Evolutionary conservation across 257 asterid species (phyloP).

Genomic region (Solanum sitiens): DNA sequence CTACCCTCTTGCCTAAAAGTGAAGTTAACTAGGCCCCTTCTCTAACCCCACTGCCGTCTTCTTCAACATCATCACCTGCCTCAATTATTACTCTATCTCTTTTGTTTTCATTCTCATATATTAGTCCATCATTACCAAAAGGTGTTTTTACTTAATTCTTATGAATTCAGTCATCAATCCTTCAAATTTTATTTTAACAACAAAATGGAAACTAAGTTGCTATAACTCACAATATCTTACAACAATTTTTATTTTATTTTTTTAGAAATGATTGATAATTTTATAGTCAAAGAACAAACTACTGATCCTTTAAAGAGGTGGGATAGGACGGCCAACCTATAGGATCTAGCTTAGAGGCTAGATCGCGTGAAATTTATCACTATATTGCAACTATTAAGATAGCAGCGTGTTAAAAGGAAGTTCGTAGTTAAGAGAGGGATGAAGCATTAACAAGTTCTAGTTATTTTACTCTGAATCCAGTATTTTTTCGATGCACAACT

Average conservation of each 20-base stretch:
- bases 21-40: background rate
- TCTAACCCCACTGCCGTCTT: background rate
- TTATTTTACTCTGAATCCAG: background rate
- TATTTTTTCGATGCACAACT: background rate
- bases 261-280: background rate
- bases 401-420: background rate
- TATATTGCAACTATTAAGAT: background rate
- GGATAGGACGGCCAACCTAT: background rate
- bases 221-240: background rate
- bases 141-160: background rate
- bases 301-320: background rate
- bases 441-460: background rate
- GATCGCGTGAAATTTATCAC: background rate
- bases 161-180: background rate
- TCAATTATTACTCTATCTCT: background rate
- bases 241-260: no score
- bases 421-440: background rate
- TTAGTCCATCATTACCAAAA: background rate
- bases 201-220: background rate
- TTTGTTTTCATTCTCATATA: background rate
- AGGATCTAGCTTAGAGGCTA: background rate
- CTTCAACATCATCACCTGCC: conserved; percentile 11
- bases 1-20: background rate
- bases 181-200: background rate
- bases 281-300: background rate